phyloP scores from a whole-genome alignment of 2,329 filamentous ascomycete genomes.

The Sphaerulina vaccinii region DNA sequence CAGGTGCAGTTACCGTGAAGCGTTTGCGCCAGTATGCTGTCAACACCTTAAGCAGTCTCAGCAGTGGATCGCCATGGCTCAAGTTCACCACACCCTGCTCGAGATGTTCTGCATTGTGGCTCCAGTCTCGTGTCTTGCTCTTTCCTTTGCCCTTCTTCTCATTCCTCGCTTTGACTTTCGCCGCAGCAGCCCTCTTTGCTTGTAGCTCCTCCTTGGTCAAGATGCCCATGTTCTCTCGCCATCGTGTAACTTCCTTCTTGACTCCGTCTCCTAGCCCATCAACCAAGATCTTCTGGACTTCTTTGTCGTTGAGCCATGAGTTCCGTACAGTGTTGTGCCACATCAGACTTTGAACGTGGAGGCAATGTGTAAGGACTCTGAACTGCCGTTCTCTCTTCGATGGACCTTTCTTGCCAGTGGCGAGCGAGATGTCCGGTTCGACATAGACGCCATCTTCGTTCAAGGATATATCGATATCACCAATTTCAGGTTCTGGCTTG shows the following conservation, averaged over 20 bases:
- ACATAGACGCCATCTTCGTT: slow-evolving; percentile 43
- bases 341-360: slow-evolving; percentile 83
- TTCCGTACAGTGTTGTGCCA: slow-evolving; percentile 89
- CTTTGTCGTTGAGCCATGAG: slow-evolving; percentile 74
- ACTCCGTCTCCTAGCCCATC: slow-evolving; percentile 68
- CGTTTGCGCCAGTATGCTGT: slow-evolving; percentile 83
- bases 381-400: slow-evolving; percentile 81
- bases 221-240: slow-evolving; percentile 67
- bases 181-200: slow-evolving; percentile 36
- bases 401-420: slow-evolving; percentile 70
- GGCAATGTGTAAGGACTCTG: slow-evolving; percentile 74
- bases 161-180: slow-evolving; percentile 42
- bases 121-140: slow-evolving; percentile 66
- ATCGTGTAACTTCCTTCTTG: slow-evolving; percentile 71
- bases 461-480: slow-evolving; percentile 37
- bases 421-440: slow-evolving; percentile 42
- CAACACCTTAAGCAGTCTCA: slow-evolving; percentile 73
- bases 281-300: slow-evolving; percentile 72
- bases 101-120: slow-evolving; percentile 63
- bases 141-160: slow-evolving; percentile 43
- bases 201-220: slow-evolving; percentile 39
- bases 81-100: slow-evolving; percentile 72
- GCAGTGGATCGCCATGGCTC: slow-evolving; percentile 78
- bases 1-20: slow-evolving; percentile 74
- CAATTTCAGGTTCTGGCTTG: slow-evolving; percentile 31